A percentile compares a stretch with the other conserved stretches of the same genome.
Evolutionary conservation across 768 basidiomycete species (phyloP).

Genomic region (Collybiopsis luxurians): DNA sequence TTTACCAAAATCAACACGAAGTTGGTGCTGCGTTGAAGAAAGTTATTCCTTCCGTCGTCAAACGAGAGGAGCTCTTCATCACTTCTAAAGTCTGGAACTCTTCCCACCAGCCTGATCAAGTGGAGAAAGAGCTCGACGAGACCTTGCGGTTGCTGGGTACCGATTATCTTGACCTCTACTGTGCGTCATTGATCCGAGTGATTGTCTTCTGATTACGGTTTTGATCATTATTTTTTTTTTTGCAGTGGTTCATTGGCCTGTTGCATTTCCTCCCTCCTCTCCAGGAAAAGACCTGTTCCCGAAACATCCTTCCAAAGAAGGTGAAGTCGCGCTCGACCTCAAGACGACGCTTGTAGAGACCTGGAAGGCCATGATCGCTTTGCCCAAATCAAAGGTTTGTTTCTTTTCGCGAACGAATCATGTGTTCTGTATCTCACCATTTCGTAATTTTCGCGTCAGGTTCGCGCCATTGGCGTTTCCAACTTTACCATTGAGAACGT

Average conservation of each 20-base stretch:
- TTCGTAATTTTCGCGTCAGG: conserved; percentile 29
- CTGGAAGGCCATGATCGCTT: conserved; percentile 76
- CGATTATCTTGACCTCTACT: conserved; percentile 80
- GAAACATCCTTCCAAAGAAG: conserved; percentile 38
- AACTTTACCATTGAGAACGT: conserved; percentile 74
- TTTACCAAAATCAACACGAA: conserved; percentile 79
- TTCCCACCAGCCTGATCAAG: conserved; percentile 60
- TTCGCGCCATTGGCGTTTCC: conserved; percentile 73
- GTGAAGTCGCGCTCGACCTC: conserved; percentile 53
- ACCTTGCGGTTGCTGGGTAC: conserved; percentile 70
- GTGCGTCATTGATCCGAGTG: conserved; percentile 34
- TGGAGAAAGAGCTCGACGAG: conserved; percentile 74
- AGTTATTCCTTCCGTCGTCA: conserved; percentile 73
- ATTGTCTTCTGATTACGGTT: background rate
- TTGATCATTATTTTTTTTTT: background rate
- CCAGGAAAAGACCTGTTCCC: conserved; percentile 58
- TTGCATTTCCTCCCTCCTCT: conserved; percentile 62
- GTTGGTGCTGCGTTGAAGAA: conserved; percentile 74
- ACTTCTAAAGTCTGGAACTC: conserved; percentile 85
- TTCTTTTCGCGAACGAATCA: background rate
- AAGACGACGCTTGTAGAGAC: conserved; percentile 69
- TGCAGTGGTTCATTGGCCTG: conserved; percentile 78
- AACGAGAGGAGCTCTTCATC: conserved; percentile 78
- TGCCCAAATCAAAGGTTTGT: conserved; percentile 67
- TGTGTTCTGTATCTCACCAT: conserved; percentile 2